Percentiles rank a stretch among this genome's conserved stretches.
Conservation (phyloP, 192 early-diverging fungal species). For the Dissophora ornata region DNA sequence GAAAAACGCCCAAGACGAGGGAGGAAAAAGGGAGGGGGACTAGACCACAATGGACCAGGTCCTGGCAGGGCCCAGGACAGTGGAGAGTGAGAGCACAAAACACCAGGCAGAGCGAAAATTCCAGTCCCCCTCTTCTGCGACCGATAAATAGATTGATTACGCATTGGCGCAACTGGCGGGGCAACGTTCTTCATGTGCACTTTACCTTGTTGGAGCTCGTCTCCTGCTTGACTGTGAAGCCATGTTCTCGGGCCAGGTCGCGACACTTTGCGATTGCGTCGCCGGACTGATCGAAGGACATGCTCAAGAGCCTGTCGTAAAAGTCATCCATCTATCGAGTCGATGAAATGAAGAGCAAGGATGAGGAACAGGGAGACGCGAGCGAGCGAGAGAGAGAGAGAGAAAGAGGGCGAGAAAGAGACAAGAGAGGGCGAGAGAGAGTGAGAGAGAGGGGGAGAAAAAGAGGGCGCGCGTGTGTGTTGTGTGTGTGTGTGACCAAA, state of each 20-base stretch:
- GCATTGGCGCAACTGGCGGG: not conserved
- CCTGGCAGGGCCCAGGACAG: too few relatives aligned
- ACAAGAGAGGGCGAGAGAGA: too few relatives aligned
- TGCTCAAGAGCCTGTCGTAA: constrained; percentile 59
- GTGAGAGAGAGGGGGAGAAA: too few relatives aligned
- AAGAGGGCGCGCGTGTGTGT: too few relatives aligned
- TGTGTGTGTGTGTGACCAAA: too few relatives aligned
- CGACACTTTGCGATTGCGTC: constrained; percentile 60
- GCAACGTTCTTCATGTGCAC: not conserved
- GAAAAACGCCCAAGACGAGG: too few relatives aligned
- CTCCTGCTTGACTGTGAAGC: constrained; percentile 70
- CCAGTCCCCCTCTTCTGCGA: too few relatives aligned
- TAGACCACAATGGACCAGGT: too few relatives aligned
- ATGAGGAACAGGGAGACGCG: not conserved
- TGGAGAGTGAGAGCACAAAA: too few relatives aligned
- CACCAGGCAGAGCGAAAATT: too few relatives aligned
- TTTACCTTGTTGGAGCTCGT: constrained; percentile 67
- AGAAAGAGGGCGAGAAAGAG: not conserved
- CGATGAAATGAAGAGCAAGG: not conserved
- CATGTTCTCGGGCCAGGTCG: constrained; percentile 58
- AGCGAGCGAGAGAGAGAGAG: not conserved
- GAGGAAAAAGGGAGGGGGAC: too few relatives aligned
- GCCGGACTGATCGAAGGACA: constrained; percentile 58
- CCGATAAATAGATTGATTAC: too few relatives aligned
- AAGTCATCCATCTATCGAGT: constrained; percentile 62